Conservation (phyloP, 768 basidiomycete genomes). For the Tricholoma bakamatsutake region DNA sequence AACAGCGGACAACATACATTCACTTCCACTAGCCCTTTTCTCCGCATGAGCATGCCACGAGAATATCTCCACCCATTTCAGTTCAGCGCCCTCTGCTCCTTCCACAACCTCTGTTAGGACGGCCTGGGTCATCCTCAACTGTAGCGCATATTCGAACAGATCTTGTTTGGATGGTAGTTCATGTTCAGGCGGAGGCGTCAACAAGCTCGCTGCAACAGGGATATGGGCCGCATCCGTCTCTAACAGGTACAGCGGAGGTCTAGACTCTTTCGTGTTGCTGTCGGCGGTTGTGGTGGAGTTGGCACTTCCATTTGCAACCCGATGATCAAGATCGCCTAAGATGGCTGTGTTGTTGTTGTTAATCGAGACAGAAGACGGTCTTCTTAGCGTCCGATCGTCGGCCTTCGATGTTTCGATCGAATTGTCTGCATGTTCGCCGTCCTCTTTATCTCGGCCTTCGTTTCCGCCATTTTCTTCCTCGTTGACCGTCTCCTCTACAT, state of each 20-base stretch:
- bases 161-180: conserved; percentile 48
- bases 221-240: conserved; percentile 21
- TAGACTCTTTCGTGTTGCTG: not conserved
- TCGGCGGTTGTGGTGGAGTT: not conserved
- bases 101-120: conserved; percentile 77
- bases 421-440: not conserved
- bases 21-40: conserved; percentile 27
- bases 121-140: conserved; percentile 82
- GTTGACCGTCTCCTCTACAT: conserved; percentile 12
- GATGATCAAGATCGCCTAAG: not conserved
- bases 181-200: conserved; percentile 41
- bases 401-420: not conserved
- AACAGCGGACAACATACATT: conserved; percentile 1
- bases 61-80: conserved; percentile 80
- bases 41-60: conserved; percentile 66
- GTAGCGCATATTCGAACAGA: conserved; percentile 70
- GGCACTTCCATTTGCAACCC: not conserved
- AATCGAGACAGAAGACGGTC: not conserved
- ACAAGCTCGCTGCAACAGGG: conserved; percentile 36
- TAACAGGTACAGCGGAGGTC: not conserved
- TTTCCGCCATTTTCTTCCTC: conserved; percentile 10
- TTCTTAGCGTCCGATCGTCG: not conserved
- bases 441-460: conserved; percentile 2
- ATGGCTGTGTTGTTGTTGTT: not conserved
- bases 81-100: conserved; percentile 78